phyloP scores from a whole-genome alignment of 148 eudicot species.

The Rhododendron molle region DNA sequence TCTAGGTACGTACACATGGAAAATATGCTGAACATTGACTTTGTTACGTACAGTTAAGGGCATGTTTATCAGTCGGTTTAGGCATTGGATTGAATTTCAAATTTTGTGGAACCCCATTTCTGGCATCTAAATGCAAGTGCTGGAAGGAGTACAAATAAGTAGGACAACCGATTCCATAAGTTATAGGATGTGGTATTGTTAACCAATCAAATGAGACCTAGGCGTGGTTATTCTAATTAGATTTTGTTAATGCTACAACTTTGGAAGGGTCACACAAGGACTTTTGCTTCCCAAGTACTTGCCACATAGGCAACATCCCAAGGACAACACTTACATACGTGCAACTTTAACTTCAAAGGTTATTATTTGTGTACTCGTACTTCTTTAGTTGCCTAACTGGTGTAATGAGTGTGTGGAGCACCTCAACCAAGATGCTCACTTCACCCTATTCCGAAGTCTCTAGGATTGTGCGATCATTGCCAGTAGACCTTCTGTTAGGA shows the following conservation, averaged over 20 bases:
- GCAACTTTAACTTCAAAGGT: neutral
- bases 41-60: neutral
- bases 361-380: neutral
- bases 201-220: neutral
- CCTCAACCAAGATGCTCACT: neutral
- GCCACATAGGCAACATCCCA: neutral
- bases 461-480: neutral
- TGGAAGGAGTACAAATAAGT: neutral
- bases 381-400: neutral
- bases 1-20: constrained; percentile 44
- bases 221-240: neutral
- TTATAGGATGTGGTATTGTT: neutral
- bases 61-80: neutral
- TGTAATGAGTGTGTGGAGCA: neutral
- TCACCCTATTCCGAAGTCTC: neutral
- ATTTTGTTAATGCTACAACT: neutral
- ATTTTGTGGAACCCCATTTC: neutral
- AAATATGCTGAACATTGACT: neutral
- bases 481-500: neutral
- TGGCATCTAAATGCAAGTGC: neutral
- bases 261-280: neutral
- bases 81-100: neutral
- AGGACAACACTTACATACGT: neutral
- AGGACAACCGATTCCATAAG: neutral
- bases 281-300: neutral